Evolutionary conservation across 2,329 filamentous ascomycete genomes (phyloP).

Genomic region (Fusarium torulosum): DNA sequence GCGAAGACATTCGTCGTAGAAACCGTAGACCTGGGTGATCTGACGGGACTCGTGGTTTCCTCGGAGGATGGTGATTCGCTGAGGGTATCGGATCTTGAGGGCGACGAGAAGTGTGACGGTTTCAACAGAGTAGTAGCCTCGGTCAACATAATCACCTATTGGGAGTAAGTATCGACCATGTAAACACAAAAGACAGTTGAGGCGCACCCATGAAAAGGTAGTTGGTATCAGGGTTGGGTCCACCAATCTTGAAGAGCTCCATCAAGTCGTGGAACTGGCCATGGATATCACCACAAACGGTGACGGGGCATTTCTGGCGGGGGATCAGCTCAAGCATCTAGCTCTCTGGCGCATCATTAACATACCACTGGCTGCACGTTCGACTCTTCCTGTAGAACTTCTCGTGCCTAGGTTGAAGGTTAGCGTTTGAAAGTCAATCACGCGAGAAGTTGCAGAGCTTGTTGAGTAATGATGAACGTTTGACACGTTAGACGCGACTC

Average conservation of each 20-base stretch:
- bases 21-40: slow-evolving; percentile 99
- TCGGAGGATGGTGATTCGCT: slow-evolving; percentile 97
- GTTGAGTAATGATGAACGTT: slow-evolving; percentile 24
- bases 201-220: slow-evolving; percentile 96
- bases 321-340: slow-evolving; percentile 48
- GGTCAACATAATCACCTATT: slow-evolving; percentile 95
- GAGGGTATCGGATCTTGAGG: slow-evolving; percentile 97
- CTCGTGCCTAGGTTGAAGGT: slow-evolving; percentile 76
- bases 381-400: slow-evolving; percentile 96
- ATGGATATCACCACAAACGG: slow-evolving; percentile 98
- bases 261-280: slow-evolving; percentile 99
- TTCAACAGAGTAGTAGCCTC: slow-evolving; percentile 99
- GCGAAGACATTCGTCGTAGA: slow-evolving; percentile 98
- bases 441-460: slow-evolving; percentile 47
- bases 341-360: slow-evolving; percentile 44
- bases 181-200: neutral
- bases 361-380: slow-evolving; percentile 98
- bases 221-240: slow-evolving; percentile 97
- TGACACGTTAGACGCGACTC: slow-evolving; percentile 4
- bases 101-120: slow-evolving; percentile 96
- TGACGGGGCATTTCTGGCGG: slow-evolving; percentile 93
- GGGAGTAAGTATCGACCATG: slow-evolving; percentile 25
- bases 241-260: slow-evolving; percentile 99
- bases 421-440: slow-evolving; percentile 50
- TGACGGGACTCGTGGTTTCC: slow-evolving; percentile 99